These are phyloP conservation scores for Calonectria crousiana DNA, from an alignment of 2,329 filamentous ascomycete genomes.

Conservation along the genomic window DNA sequence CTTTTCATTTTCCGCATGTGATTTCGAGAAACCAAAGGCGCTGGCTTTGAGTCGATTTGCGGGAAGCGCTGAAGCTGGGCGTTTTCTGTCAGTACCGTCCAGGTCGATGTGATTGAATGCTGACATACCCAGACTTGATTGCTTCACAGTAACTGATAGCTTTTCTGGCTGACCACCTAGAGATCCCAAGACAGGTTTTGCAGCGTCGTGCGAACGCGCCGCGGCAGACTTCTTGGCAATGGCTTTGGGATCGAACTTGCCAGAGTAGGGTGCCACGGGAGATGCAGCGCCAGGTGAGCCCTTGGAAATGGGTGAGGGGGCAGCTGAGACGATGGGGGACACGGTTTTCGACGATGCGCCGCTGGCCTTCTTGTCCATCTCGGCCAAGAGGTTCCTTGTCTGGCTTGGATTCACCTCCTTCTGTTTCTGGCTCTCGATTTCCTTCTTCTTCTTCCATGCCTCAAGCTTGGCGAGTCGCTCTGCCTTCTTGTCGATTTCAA, in stretches of 20 bases:
- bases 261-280: constrained; percentile 72
- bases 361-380: constrained; percentile 79
- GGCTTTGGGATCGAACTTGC: constrained; percentile 89
- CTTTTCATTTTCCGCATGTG: constrained; percentile 74
- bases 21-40: constrained; percentile 85
- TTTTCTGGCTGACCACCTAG: constrained; percentile 57
- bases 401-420: constrained; percentile 75
- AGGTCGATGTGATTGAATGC: neutral
- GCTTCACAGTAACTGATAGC: constrained; percentile 47
- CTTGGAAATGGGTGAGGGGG: constrained; percentile 61
- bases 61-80: constrained; percentile 66
- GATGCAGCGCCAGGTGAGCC: constrained; percentile 59
- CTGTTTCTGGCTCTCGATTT: constrained; percentile 79
- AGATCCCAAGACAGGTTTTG: constrained; percentile 62
- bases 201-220: constrained; percentile 65
- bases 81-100: constrained; percentile 39
- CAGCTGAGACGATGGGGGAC: constrained; percentile 65
- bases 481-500: constrained; percentile 80
- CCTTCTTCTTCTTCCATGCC: constrained; percentile 93
- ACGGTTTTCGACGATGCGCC: constrained; percentile 56
- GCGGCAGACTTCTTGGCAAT: constrained; percentile 83
- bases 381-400: constrained; percentile 75
- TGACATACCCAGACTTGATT: constrained; percentile 52
- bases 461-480: constrained; percentile 85
- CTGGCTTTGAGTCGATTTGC: constrained; percentile 81